Conservation (phyloP, 495 filamentous ascomycete species). For the Darksidea phi region DNA sequence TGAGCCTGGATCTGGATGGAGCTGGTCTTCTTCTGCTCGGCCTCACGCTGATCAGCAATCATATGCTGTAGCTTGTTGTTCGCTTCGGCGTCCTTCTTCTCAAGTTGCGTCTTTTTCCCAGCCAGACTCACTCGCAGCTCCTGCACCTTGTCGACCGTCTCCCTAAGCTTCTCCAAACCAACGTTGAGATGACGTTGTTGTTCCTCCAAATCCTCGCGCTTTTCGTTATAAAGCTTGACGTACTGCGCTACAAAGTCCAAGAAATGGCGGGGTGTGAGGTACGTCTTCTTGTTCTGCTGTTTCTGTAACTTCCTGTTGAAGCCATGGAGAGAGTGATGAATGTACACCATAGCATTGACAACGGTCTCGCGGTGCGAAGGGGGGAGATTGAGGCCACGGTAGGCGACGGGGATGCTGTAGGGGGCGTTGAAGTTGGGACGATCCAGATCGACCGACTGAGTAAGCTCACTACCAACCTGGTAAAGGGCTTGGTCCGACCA, state of each 20-base stretch:
- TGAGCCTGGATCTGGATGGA: constrained; percentile 85
- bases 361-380: constrained; percentile 86
- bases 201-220: constrained; percentile 96
- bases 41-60: constrained; percentile 94
- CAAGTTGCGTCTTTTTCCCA: constrained; percentile 88
- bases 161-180: constrained; percentile 93
- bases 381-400: constrained; percentile 78
- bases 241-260: constrained; percentile 98
- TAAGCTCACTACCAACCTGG: constrained; percentile 95
- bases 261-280: constrained; percentile 93
- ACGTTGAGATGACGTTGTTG: constrained; percentile 98
- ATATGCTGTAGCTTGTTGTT: constrained; percentile 96
- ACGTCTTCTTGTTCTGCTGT: constrained; percentile 87
- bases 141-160: constrained; percentile 96
- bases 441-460: constrained; percentile 91
- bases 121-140: constrained; percentile 87
- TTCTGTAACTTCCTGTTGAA: constrained; percentile 88
- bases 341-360: constrained; percentile 97
- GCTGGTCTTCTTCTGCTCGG: constrained; percentile 82
- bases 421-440: constrained; percentile 80
- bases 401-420: constrained; percentile 87
- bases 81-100: constrained; percentile 90
- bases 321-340: constrained; percentile 86
- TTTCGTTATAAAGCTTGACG: constrained; percentile 95
- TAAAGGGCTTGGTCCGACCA: constrained; percentile 99